These are phyloP conservation scores for Ailanthus altissimus DNA, from an alignment of 345 rosid species.

Conservation along the genomic window DNA sequence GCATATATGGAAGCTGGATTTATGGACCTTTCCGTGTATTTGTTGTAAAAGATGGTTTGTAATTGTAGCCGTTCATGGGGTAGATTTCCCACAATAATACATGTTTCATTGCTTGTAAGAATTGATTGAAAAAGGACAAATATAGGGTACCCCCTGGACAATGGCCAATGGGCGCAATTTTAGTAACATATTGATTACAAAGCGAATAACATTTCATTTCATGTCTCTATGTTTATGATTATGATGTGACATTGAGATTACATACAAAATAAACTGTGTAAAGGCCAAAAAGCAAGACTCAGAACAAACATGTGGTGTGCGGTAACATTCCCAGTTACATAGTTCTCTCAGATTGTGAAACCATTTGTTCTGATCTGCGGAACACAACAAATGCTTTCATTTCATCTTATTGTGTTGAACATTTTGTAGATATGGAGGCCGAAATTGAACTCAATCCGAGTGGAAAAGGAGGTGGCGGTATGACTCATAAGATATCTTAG, in stretches of 20 bases:
- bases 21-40: neutral
- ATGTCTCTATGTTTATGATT: too few species aligned
- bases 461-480: neutral
- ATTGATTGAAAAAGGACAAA: neutral
- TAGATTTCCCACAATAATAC: neutral
- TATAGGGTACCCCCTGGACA: neutral
- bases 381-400: neutral
- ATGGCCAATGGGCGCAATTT: neutral
- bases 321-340: neutral
- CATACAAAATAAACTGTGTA: neutral
- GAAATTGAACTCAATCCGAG: neutral
- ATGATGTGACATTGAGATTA: constrained; percentile 1
- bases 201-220: neutral
- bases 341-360: neutral
- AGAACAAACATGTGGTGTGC: constrained; percentile 8
- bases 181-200: neutral
- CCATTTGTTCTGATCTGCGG: neutral
- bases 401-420: neutral
- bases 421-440: neutral
- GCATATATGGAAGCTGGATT: neutral
- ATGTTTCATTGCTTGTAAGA: neutral
- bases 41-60: neutral
- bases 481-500: neutral
- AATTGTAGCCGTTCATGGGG: neutral
- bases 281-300: neutral